Percentiles rank a stretch among this genome's conserved stretches.
Evolutionary conservation across 345 rosid species (phyloP).

Genomic region (Sisymbrium irio): DNA sequence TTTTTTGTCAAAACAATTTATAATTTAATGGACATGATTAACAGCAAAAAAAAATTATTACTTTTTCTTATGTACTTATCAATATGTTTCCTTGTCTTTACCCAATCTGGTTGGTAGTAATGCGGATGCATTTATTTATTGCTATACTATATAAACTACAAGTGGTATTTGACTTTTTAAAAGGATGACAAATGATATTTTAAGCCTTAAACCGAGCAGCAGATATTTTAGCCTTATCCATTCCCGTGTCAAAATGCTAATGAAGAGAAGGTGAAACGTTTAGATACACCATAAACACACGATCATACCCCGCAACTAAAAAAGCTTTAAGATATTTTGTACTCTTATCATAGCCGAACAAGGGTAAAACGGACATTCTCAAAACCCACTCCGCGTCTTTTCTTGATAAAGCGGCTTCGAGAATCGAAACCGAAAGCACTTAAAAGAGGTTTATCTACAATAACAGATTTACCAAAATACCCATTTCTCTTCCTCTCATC

Average conservation of each 20-base stretch:
- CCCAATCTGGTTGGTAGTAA: not conserved
- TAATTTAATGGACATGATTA: no score
- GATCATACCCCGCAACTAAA: not conserved
- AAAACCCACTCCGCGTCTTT: slow-evolving; percentile 23
- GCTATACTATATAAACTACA: not conserved
- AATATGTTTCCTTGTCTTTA: not conserved
- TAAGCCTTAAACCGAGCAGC: slow-evolving; percentile 1
- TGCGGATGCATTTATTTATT: not conserved
- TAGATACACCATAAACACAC: not conserved
- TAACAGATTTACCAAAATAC: not conserved
- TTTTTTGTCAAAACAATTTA: no score
- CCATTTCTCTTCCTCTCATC: slow-evolving; percentile 4
- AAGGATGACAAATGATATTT: not conserved
- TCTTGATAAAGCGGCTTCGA: slow-evolving; percentile 24
- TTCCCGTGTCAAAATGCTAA: not conserved
- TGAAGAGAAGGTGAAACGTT: not conserved
- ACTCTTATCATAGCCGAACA: slow-evolving; percentile 19
- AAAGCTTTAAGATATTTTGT: not conserved
- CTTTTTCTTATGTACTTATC: not conserved
- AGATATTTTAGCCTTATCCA: slow-evolving; percentile 27
- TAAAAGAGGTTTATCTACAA: slow-evolving; percentile 4
- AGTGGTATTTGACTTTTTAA: slow-evolving; percentile 29
- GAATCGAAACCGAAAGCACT: slow-evolving; percentile 16
- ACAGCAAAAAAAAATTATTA: not conserved
- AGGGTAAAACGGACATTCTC: slow-evolving; percentile 11